Percentiles rank a stretch among this genome's conserved stretches.
phyloP scores from a whole-genome alignment of 768 basidiomycete genomes.

The Agrocybe pediades region DNA sequence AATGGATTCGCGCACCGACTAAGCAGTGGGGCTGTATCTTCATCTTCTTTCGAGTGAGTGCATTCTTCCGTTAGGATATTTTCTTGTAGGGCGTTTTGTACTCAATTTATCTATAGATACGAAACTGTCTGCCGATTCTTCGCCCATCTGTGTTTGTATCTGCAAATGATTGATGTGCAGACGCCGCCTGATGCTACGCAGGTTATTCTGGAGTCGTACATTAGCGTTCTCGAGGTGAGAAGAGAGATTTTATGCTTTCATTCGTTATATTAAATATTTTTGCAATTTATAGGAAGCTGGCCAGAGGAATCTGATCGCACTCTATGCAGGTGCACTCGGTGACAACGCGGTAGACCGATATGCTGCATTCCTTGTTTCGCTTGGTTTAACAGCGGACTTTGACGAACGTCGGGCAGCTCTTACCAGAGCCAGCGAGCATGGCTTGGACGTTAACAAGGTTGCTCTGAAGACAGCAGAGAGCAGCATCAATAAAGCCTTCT shows the following conservation, averaged over 20 bases:
- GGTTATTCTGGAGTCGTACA: constrained; percentile 84
- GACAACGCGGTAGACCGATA: constrained; percentile 93
- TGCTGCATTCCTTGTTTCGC: constrained; percentile 83
- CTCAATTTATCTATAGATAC: constrained; percentile 44
- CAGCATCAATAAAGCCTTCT: constrained; percentile 72
- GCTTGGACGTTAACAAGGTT: constrained; percentile 79
- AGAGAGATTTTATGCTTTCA: background rate
- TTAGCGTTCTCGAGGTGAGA: constrained; percentile 81
- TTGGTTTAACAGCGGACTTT: constrained; percentile 64
- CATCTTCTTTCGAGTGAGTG: constrained; percentile 57
- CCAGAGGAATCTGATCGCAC: constrained; percentile 83
- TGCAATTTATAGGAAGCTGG: constrained; percentile 61
- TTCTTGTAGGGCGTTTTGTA: background rate
- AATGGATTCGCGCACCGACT: constrained; percentile 67
- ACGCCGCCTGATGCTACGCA: constrained; percentile 79
- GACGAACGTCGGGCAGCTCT: constrained; percentile 71
- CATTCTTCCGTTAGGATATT: constrained; percentile 5
- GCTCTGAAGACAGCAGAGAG: constrained; percentile 80
- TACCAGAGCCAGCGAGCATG: constrained; percentile 78
- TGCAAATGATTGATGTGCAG: constrained; percentile 77
- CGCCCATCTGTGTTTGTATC: constrained; percentile 87
- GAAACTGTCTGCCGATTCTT: constrained; percentile 85
- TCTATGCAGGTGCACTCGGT: constrained; percentile 91
- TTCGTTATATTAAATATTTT: background rate
- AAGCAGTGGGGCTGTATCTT: constrained; percentile 48